These are phyloP conservation scores for Cladosporium phlei DNA, from an alignment of 2,329 filamentous ascomycete species.

Conservation along the genomic window DNA sequence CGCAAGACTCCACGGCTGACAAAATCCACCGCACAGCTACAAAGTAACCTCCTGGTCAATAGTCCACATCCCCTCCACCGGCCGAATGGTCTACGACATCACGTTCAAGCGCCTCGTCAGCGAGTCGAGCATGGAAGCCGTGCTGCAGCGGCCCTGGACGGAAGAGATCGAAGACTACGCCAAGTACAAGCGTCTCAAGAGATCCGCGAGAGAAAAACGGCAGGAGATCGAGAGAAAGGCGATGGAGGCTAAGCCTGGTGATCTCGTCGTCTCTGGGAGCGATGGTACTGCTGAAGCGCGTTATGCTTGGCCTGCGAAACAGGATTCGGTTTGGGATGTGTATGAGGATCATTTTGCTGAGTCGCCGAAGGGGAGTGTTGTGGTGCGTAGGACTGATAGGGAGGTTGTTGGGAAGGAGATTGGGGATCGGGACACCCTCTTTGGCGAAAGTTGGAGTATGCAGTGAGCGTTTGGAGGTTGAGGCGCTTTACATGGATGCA, in stretches of 20 bases:
- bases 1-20: no score
- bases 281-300: conserved; percentile 13
- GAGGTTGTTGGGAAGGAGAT: not conserved
- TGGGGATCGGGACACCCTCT: not conserved
- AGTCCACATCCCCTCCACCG: conserved; percentile 23
- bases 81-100: conserved; percentile 35
- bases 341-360: conserved; percentile 9
- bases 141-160: conserved; percentile 37
- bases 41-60: conserved; percentile 40
- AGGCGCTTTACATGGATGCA: no score
- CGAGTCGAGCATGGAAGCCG: conserved; percentile 32
- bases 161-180: conserved; percentile 46
- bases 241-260: not conserved
- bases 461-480: no score
- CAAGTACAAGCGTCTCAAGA: conserved; percentile 42
- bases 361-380: conserved; percentile 7
- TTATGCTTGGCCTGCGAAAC: no score
- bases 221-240: conserved; percentile 14
- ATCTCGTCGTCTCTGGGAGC: conserved; percentile 1
- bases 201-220: conserved; percentile 4
- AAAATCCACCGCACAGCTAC: conserved; percentile 23
- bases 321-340: not conserved
- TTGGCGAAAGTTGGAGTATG: no score
- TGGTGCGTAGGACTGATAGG: not conserved
- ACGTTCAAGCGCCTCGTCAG: conserved; percentile 32